These are phyloP conservation scores for rapeseed (Brassica napus) DNA, from an alignment of 345 rosid species.

Conservation along the genomic window Da-Ae NC_063437.1:21681501-21682000, in stretches of 20 bases:
- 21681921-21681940: background rate
- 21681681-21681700: too few relatives aligned
- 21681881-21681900: background rate
- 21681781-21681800: background rate
- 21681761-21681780: background rate
- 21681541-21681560: background rate
- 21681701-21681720: too few relatives aligned
- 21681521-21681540: too few relatives aligned
- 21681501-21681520: too few relatives aligned
- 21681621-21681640: too few relatives aligned
- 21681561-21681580: too few relatives aligned
- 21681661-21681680: too few relatives aligned
- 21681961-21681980: background rate
- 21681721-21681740: background rate
- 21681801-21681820: background rate
- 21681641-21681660: too few relatives aligned
- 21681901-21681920: background rate
- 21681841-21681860: background rate
- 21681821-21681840: background rate
- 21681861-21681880: background rate
- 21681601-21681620: background rate
- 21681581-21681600: too few relatives aligned
- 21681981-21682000: background rate
- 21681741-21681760: background rate
- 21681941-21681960: background rate